Base-by-base conservation (phyloP, 2,329 filamentous ascomycete species). In the Lasiodiplodia gonubiensis region DNA sequence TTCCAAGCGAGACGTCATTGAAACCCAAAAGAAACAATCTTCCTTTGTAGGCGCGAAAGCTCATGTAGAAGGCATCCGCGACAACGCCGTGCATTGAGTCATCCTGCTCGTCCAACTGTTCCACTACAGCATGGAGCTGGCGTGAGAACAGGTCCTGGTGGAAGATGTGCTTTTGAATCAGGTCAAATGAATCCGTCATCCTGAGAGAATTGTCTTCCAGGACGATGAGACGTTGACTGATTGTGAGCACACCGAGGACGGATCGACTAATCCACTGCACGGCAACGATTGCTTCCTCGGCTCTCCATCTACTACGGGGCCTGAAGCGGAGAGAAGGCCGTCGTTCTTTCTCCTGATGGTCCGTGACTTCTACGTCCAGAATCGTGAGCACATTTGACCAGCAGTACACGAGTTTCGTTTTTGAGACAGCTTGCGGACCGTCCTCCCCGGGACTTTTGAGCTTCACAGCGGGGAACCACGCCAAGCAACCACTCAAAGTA, bases 341-440 rank as follows among this genome's bases (percentile, higher is more conserved):
- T 73, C 92, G 93, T 71, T 94, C 91, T 70, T 88, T 89, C 71
- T 93, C 89, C 16, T 88, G 86, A 0, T 86, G 76, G 27, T 84
- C 80, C 14, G 89, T 83, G 72, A 95, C 91, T 63, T 94, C 89
- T 12, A 98, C 88, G 70, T 99, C 95, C 27, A 99, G 82, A 5
- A 99, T 90, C 0, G 94, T 98, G 71, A 99, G 82, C n/a, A 98
- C 89, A 74, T 98, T 98, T 2, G 95, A 98, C 95, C 95, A 99
- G 79, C 94, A 97, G 80, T 99, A 99, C 0, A 92, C 94, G 21
- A 99, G 86, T 78, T 99, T 98, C 46, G 90, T 91, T 74, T 89
- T 90, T 21, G 92, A 94, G 11, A 90, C 85, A 8, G 89, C 86
- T 72, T 89, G 90, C 5, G 88, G 89, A 0, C 87, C 88, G 55